These are phyloP conservation scores for Metarhizium album DNA, from an alignment of 2,329 filamentous ascomycete genomes.

Conservation along the genomic window DNA sequence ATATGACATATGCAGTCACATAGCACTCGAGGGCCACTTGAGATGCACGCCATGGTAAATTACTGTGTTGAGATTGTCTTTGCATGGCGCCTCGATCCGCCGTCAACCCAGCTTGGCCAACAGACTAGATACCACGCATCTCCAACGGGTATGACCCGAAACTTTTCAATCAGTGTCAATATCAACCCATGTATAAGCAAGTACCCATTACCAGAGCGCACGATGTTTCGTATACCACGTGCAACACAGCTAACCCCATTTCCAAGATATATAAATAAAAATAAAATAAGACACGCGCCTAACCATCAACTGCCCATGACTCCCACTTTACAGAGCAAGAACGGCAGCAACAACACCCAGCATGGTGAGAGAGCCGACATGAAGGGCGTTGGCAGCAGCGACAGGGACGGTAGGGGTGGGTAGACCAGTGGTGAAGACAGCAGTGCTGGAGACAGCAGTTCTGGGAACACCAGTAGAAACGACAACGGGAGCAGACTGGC, in stretches of 20 bases:
- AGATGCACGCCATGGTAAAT: neutral
- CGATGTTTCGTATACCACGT: slow-evolving; percentile 5
- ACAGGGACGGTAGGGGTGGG: slow-evolving; percentile 1
- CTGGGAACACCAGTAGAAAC: neutral
- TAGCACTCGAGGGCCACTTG: neutral
- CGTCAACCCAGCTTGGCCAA: slow-evolving; percentile 4
- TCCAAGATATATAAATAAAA: too few species aligned
- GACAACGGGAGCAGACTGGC: neutral
- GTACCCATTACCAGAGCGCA: slow-evolving; percentile 12
- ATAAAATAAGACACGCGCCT: neutral
- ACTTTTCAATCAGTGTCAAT: slow-evolving; percentile 14
- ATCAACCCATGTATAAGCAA: slow-evolving; percentile 21
- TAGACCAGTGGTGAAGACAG: neutral
- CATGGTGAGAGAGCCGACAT: slow-evolving; percentile 27
- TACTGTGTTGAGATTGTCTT: neutral
- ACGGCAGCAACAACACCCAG: slow-evolving; percentile 30
- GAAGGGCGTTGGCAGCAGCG: slow-evolving; percentile 18
- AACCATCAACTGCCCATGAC: neutral
- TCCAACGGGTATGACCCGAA: neutral
- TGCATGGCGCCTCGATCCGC: neutral
- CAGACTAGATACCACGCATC: neutral
- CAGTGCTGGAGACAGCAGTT: neutral
- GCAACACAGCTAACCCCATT: neutral
- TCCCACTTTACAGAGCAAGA: slow-evolving; percentile 30
- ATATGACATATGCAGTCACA: neutral